Evolutionary conservation across 2,329 filamentous ascomycete genomes (phyloP), one percentile per base, ranked within the genome.

Genomic region (Blastomyces parvus): DNA sequence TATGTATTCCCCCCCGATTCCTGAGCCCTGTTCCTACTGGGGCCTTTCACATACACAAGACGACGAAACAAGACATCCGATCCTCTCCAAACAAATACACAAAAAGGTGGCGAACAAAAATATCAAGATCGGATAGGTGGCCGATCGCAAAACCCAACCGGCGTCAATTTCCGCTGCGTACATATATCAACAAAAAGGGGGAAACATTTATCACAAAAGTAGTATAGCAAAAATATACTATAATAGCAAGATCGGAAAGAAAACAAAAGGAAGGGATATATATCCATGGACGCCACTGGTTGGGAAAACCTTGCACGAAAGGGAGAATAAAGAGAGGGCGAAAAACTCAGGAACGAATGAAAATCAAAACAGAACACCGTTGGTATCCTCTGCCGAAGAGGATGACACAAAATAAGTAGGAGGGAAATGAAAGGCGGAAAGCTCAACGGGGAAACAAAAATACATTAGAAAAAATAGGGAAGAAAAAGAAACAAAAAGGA

Each of bases 231-330:
- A 22, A 7, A 52, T 52, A 52, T 52, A 52, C 11, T 61, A 44
- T 62, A 36, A 52, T 38, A 42, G 46, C 38, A 40, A 56, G 30
- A 30, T 44, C 38, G n/a, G 36, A 38, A 22, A 52, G 53, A 61
- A 59, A 62, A 38, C 17, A 57, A 53, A 19, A 36, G 25, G 22
- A 52, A 46, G 42, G 55, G 3, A 62, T 36, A 58, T 42, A 57
- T 57, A 57, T 57, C 55, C 55, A 5, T 25, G 33, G 53, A n/a
- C 55, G 55, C 36, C 33, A 13, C 55, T 13, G 55, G 13, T 25
- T 57, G 19, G 7, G 2, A 46, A 22, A 46, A 19, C 13, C 11
- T 17, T 40, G 52, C 30, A 48, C 46, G 19, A 19, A 60, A 44
- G 22, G n/a, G 17, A 33, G 57, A 38, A 46, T 48, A 46, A 40